A percentile compares a stretch with the other conserved stretches of the same genome.
Evolutionary conservation across 768 basidiomycete genomes (phyloP).

Genomic region (Boletus sensibilis): DNA sequence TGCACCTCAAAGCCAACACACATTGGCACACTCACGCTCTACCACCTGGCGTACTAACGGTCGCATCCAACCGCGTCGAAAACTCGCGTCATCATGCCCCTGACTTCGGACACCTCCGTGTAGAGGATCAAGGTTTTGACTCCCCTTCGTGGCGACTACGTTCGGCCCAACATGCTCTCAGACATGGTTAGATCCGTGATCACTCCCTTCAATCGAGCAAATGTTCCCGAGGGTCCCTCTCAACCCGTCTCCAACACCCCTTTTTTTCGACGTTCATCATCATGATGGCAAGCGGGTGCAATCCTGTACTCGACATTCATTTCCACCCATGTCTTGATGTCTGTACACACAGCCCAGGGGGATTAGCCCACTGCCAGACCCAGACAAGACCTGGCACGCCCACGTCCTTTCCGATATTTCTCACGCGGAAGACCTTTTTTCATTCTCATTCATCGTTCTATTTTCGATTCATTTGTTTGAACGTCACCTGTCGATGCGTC

Average conservation of each 20-base stretch:
- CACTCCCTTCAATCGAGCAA: neutral
- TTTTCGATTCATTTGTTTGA: neutral
- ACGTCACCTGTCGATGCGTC: neutral
- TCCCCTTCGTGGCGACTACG: constrained; percentile 6
- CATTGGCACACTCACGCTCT: neutral
- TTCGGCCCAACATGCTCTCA: neutral
- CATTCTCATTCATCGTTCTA: neutral
- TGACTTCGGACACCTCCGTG: neutral
- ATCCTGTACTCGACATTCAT: neutral
- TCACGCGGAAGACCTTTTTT: neutral
- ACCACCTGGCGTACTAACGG: neutral
- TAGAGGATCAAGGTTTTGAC: neutral
- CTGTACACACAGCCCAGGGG: constrained; percentile 5
- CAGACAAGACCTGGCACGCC: neutral
- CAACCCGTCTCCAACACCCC: neutral
- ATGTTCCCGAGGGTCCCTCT: neutral
- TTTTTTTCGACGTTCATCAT: neutral
- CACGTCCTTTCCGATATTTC: neutral
- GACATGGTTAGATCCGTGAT: neutral
- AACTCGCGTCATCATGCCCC: neutral
- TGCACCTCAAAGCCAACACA: neutral
- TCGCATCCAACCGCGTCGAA: neutral
- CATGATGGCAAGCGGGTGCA: neutral
- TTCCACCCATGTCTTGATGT: neutral
- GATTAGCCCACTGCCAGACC: constrained; percentile 2